Percentiles rank a stretch among this genome's conserved stretches.
phyloP scores from a whole-genome alignment of 1,284 basidiomycete species.

The Tilletia caries region DNA sequence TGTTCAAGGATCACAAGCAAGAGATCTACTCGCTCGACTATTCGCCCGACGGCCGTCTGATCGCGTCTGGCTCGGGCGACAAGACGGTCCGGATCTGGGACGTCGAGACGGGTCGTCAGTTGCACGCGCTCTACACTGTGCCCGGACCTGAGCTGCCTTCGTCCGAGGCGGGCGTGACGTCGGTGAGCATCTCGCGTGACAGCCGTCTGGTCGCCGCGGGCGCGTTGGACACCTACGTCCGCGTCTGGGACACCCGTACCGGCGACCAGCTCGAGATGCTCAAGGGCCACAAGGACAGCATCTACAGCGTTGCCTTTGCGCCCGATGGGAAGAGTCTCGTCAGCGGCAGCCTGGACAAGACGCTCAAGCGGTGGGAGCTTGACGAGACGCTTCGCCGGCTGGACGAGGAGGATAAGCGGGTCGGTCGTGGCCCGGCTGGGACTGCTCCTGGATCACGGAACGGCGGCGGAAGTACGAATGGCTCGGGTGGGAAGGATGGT shows the following conservation, averaged over 20 bases:
- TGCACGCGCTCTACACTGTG: slow-evolving; percentile 50
- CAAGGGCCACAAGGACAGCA: slow-evolving; percentile 76
- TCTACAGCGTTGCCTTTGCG: slow-evolving; percentile 79
- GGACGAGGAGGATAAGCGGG: slow-evolving; percentile 8
- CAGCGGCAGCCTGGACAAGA: slow-evolving; percentile 80
- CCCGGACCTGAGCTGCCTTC: slow-evolving; percentile 58
- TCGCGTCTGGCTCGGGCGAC: slow-evolving; percentile 85
- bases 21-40: slow-evolving; percentile 87
- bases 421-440: background rate
- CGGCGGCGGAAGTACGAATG: slow-evolving; percentile 11
- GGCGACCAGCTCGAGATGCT: slow-evolving; percentile 72
- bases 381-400: slow-evolving; percentile 54
- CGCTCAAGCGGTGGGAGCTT: slow-evolving; percentile 82
- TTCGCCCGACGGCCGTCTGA: slow-evolving; percentile 71
- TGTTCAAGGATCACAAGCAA: slow-evolving; percentile 79
- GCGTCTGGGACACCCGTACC: slow-evolving; percentile 77
- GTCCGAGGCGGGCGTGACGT: slow-evolving; percentile 69
- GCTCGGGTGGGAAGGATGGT: background rate
- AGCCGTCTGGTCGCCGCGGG: slow-evolving; percentile 78
- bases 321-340: slow-evolving; percentile 75
- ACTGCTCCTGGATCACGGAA: slow-evolving; percentile 16
- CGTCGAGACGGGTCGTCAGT: slow-evolving; percentile 61
- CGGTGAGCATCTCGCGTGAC: slow-evolving; percentile 75
- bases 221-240: slow-evolving; percentile 74
- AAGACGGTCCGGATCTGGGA: slow-evolving; percentile 87